phyloP scores from a whole-genome alignment of 78 protist species.

The Dictyostelium discoideum region DNA sequence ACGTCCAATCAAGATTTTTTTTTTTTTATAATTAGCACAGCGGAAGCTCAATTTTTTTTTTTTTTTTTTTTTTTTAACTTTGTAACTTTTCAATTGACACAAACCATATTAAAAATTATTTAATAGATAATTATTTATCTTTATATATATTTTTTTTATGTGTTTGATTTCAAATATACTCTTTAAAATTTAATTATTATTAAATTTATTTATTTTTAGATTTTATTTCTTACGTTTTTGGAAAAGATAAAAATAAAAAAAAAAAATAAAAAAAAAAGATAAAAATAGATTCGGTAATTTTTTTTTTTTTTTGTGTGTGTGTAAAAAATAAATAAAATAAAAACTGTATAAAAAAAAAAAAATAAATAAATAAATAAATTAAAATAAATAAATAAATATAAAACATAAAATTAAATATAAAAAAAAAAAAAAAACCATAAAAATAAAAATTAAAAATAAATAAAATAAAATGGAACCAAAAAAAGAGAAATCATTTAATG shows the following conservation, averaged over 20 bases:
- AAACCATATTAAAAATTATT: background rate
- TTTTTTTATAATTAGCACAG: background rate
- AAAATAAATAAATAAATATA: background rate
- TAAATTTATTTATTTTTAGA: too few relatives aligned
- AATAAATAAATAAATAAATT: background rate
- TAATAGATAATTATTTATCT: background rate
- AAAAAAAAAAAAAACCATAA: background rate
- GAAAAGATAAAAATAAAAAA: too few relatives aligned
- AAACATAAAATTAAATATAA: background rate
- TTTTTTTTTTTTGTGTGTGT: background rate
- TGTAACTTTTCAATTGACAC: background rate
- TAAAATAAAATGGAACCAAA: background rate
- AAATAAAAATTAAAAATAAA: too few relatives aligned
- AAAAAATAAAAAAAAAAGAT: background rate
- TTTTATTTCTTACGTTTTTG: too few relatives aligned
- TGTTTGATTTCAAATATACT: background rate
- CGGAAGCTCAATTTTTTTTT: background rate
- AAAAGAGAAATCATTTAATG: constrained; percentile 25
- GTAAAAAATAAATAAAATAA: background rate
- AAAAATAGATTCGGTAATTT: background rate
- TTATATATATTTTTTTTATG: background rate
- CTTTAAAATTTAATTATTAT: too few relatives aligned
- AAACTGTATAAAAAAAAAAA: too few relatives aligned
- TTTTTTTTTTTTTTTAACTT: too few relatives aligned
- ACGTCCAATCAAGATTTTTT: background rate